Conservation (phyloP, 805 yeast species). For the Candida qinlingensis region DNA sequence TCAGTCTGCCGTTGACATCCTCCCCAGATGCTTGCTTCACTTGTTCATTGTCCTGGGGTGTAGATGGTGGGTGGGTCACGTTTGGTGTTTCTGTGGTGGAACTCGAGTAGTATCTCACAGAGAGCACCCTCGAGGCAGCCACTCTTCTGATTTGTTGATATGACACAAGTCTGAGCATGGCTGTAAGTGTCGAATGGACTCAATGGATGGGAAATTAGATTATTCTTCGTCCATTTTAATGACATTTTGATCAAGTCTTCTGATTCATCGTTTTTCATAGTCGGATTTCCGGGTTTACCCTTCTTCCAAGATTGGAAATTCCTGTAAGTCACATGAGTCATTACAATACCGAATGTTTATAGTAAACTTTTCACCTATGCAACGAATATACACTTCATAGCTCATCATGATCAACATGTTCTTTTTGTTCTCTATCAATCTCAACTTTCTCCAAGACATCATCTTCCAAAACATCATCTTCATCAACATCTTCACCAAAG, state of each 20-base stretch:
- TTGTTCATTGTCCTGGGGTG: neutral
- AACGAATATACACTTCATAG: neutral
- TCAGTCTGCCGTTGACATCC: neutral
- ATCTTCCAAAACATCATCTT: slow-evolving; percentile 1
- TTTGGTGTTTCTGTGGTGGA: neutral
- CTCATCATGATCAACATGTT: slow-evolving; percentile 2
- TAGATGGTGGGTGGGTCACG: neutral
- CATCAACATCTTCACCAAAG: neutral
- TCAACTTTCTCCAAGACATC: neutral
- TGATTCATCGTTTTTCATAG: no score
- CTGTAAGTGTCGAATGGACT: neutral
- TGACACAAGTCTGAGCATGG: neutral
- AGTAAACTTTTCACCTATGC: neutral
- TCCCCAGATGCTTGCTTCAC: neutral
- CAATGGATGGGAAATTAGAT: no score
- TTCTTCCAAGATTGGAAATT: neutral
- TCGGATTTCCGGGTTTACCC: no score
- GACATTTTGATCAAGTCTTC: no score
- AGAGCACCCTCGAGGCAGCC: neutral
- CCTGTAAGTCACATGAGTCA: neutral
- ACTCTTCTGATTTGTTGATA: neutral
- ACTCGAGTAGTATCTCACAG: neutral
- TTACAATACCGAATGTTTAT: no score
- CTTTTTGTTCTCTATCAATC: neutral
- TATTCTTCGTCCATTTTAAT: no score